Evolutionary conservation across 192 early-diverging fungal species (phyloP), one percentile per base, ranked within the genome.

Genomic region (Backusella macrospora): DNA sequence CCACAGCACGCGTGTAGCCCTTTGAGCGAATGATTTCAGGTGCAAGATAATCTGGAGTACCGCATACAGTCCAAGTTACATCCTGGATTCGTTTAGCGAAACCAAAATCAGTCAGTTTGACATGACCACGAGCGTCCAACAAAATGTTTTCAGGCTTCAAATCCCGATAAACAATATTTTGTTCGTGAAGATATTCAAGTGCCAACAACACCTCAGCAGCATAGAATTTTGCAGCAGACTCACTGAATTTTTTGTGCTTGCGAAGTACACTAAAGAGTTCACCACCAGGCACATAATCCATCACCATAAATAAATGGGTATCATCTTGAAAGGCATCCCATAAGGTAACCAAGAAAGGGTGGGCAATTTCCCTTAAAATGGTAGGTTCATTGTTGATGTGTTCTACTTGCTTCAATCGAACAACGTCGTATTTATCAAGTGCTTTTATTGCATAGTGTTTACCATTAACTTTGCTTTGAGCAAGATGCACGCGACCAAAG

Each of bases 81-180:
- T 78, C 75, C 6, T 74, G 73, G 62, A 82, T 78, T 14, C 75
- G 78, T 16, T 81, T 80, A 18, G 95, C 96, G 6, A 98, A 86
- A 6, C 96, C 96, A 93, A 98, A 98, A 76, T 98, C 96, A 12
- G 94, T 96, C 65, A 97, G 78, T 77, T 97, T 97, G 81, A 96
- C 90, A 76, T 97, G 96, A 0, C 96, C 96, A 59, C 95, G 91
- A 39, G 88, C 86, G 73, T 90, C 91, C 65, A 98, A 85, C 18
- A 98, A 83, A 70, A 97, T 94, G 71, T 98, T 93, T 71, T 92
- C 91, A 0, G 91, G 90, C 78, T 93, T 92, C 44, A 93, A 83
- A 68, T 92, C 94, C 44, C 96, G 83, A 76, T 99, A 96, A 16
- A 90, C 91, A 55, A 99, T 99, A 7, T 95, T 93, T 71, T 96